A percentile compares a stretch with the other conserved stretches of the same genome.
Conservation (phyloP, 139 green algal species). For the Mesotaenium endlicherianum region DNA sequence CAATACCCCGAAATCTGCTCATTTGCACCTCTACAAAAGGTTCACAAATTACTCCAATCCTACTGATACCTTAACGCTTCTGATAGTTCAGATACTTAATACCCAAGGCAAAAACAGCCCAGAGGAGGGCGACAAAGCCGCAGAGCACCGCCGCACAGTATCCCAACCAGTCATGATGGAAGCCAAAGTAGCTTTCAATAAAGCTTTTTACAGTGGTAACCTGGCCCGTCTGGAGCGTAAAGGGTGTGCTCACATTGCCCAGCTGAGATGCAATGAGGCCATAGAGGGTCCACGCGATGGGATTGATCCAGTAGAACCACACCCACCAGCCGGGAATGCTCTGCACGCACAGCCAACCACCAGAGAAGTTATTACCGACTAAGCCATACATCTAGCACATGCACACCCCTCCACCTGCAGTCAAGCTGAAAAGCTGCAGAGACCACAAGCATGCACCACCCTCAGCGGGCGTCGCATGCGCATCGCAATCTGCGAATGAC, state of each 20-base stretch:
- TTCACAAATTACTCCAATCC: no score
- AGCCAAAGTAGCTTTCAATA: conserved; percentile 55
- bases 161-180: conserved; percentile 19
- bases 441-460: no score
- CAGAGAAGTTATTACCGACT: no score
- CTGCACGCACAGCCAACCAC: no score
- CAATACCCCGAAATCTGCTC: no score
- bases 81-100: conserved; percentile 33
- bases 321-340: conserved; percentile 56
- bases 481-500: no score
- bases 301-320: conserved; percentile 55
- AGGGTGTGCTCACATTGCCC: conserved; percentile 40
- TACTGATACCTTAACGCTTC: no score
- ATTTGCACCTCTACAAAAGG: no score
- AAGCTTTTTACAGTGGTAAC: conserved; percentile 44
- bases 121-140: conserved; percentile 43
- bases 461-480: no score
- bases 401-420: no score
- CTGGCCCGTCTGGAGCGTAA: background rate
- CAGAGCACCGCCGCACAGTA: background rate
- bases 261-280: conserved; percentile 54
- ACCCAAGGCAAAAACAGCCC: background rate
- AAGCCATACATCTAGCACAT: no score
- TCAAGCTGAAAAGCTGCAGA: no score
- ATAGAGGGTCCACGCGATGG: conserved; percentile 53